Conservation (phyloP, 78 protist genomes). For the Dictyostelium brefeldianum region DNA sequence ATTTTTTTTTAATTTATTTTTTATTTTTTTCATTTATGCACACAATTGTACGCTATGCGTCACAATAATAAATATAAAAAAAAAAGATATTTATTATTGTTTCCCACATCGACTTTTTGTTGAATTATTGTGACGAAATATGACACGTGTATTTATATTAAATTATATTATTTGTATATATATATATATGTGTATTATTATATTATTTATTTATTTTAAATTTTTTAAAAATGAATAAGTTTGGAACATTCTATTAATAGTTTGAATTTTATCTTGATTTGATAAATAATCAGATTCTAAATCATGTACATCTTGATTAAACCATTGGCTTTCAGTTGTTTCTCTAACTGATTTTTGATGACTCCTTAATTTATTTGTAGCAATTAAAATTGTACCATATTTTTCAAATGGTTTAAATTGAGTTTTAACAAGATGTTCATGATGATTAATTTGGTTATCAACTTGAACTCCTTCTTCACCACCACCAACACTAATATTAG, state of each 20-base stretch:
- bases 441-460: not conserved
- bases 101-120: too few species aligned
- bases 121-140: too few species aligned
- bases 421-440: not conserved
- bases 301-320: constrained; percentile 52
- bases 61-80: too few species aligned
- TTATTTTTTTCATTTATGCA: too few species aligned
- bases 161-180: too few species aligned
- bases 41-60: too few species aligned
- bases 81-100: too few species aligned
- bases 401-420: constrained; percentile 69
- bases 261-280: constrained; percentile 32
- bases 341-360: constrained; percentile 6
- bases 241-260: constrained; percentile 62
- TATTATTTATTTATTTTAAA: not conserved
- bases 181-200: too few species aligned
- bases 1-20: too few species aligned
- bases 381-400: constrained; percentile 28
- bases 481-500: not conserved
- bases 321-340: constrained; percentile 46
- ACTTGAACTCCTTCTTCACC: not conserved
- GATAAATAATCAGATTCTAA: constrained; percentile 58
- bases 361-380: constrained; percentile 25
- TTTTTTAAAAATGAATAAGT: constrained; percentile 71
- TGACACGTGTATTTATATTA: too few species aligned